These are phyloP conservation scores for Dorcoceras hygrometricum DNA, from an alignment of 257 asterid genomes.

Conservation along the genomic window DNA sequence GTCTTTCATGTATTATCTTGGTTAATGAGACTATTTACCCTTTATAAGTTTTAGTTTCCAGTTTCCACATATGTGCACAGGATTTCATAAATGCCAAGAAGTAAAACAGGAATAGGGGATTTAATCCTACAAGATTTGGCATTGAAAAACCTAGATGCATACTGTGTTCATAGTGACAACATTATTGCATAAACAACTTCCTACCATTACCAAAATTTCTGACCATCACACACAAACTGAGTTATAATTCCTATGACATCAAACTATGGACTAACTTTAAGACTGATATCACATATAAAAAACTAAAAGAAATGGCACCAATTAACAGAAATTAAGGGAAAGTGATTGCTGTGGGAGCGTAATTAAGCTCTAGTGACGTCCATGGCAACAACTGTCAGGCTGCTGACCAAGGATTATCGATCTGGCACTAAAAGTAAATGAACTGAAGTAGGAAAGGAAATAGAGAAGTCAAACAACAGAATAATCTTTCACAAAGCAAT, in stretches of 20 bases:
- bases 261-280: background rate
- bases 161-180: background rate
- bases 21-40: background rate
- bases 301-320: constrained; percentile 5
- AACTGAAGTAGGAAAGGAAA: constrained; percentile 5
- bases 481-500: constrained; percentile 4
- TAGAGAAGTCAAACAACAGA: constrained; percentile 12
- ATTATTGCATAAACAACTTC: constrained; percentile 7
- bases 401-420: background rate
- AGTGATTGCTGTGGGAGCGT: background rate
- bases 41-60: constrained; percentile 3
- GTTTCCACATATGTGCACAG: background rate
- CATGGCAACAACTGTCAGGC: constrained; percentile 6
- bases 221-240: constrained; percentile 3
- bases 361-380: constrained; percentile 8
- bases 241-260: background rate
- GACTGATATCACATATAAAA: constrained; percentile 9
- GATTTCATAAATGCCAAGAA: constrained; percentile 2
- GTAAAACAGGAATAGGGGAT: background rate
- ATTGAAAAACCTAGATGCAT: background rate
- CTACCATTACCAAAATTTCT: background rate
- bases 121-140: background rate
- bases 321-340: background rate
- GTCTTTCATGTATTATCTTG: background rate
- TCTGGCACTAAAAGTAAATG: background rate